Percentiles rank a stretch among this genome's conserved stretches.
phyloP scores from a whole-genome alignment of 129 eudicot genomes.

The Glebionis coronaria region DNA sequence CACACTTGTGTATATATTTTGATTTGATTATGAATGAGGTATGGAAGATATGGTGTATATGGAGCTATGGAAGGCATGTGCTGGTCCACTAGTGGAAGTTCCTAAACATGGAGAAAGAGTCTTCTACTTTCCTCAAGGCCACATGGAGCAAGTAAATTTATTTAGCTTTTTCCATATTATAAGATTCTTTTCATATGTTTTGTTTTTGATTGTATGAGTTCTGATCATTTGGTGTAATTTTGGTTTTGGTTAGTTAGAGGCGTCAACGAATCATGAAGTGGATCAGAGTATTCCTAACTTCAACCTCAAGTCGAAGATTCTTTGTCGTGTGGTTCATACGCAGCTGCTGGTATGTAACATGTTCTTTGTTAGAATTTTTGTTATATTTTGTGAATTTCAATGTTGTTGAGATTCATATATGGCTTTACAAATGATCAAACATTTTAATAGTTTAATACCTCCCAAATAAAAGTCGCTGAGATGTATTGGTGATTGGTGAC shows the following conservation, averaged over 20 bases:
- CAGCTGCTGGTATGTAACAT: slow-evolving; percentile 54
- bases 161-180: neutral
- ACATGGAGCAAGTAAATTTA: slow-evolving; percentile 70
- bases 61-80: slow-evolving; percentile 94
- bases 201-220: slow-evolving; percentile 9
- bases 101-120: slow-evolving; percentile 64
- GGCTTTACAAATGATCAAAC: neutral
- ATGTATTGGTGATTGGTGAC: too few species aligned
- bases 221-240: neutral
- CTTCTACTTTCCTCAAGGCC: slow-evolving; percentile 95
- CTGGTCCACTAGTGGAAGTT: slow-evolving; percentile 86
- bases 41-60: slow-evolving; percentile 49
- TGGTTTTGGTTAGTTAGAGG: slow-evolving; percentile 59
- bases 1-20: neutral
- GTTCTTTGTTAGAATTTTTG: neutral
- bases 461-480: too few species aligned
- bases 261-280: slow-evolving; percentile 72
- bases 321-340: slow-evolving; percentile 68
- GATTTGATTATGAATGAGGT: slow-evolving; percentile 27
- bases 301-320: slow-evolving; percentile 72
- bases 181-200: slow-evolving; percentile 20
- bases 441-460: too few species aligned
- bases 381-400: neutral
- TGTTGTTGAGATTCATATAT: neutral
- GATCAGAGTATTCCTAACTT: slow-evolving; percentile 65